A percentile compares a stretch with the other conserved stretches of the same genome.
Conservation (phyloP, 2,329 filamentous ascomycete genomes). For the Sarocladiaceae sp. region DNA sequence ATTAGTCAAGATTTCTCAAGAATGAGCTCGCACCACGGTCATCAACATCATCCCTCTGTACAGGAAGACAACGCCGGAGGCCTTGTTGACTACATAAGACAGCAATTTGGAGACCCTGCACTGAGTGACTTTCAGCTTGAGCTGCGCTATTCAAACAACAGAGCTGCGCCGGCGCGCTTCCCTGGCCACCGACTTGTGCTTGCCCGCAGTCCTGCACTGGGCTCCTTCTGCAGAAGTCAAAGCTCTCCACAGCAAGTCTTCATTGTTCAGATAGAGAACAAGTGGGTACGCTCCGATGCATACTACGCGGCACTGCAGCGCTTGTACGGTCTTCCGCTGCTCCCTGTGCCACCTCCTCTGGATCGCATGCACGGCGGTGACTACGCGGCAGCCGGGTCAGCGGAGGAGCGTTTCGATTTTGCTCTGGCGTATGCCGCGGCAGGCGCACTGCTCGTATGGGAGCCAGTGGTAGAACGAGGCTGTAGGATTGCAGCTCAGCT, state of each 20-base stretch:
- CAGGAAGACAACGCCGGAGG: conserved; percentile 29
- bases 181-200: conserved; percentile 53
- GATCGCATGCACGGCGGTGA: conserved; percentile 22
- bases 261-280: conserved; percentile 44
- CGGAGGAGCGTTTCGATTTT: conserved; percentile 44
- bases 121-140: conserved; percentile 43
- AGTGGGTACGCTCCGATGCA: conserved; percentile 50
- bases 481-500: conserved; percentile 55
- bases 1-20: conserved; percentile 4
- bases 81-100: conserved; percentile 34
- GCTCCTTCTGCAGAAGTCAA: conserved; percentile 24
- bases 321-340: conserved; percentile 51
- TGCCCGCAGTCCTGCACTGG: conserved; percentile 40
- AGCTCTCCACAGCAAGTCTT: conserved; percentile 23
- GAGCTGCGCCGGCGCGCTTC: conserved; percentile 36
- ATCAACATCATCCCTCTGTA: conserved; percentile 20
- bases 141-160: conserved; percentile 37
- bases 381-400: conserved; percentile 31
- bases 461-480: conserved; percentile 51
- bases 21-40: conserved; percentile 15
- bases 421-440: conserved; percentile 63
- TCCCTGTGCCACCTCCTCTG: conserved; percentile 29
- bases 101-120: conserved; percentile 26
- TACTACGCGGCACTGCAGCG: conserved; percentile 55
- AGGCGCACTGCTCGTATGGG: conserved; percentile 53